Evolutionary conservation across 1,139 yeast genomes (phyloP), one percentile per base, ranked within the genome.

Genomic region (Taiozyma sp.): DNA sequence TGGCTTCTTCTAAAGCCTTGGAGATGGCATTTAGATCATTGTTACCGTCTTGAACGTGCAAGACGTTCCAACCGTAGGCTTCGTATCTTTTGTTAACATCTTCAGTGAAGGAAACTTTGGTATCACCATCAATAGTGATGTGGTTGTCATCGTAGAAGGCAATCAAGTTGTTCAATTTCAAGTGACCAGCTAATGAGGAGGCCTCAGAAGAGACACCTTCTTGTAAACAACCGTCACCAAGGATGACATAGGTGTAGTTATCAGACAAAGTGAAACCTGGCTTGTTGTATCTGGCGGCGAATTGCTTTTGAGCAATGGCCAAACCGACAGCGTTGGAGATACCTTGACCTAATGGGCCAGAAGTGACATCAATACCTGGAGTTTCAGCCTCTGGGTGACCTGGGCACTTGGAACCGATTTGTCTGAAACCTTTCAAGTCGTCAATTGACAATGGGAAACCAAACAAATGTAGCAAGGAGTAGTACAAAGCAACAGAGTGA

Each of bases 311-410:
- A 56, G 97, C 99, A 69, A 93, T 80, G 55, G 99, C 99, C 65
- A 95, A 70, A 76, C 99, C 99, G 65, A 93, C 97, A 51, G 97
- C 98, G 71, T 92, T 92, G 66, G 87, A 80, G 65, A 93, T 81
- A 84, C 99, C 99, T 78, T 93, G 99, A 70, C 99, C 99, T 66
- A 93, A 83, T 56, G 99, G 99, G 72, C 99, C 99, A 57, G 99
- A 92, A 72, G 99, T 92, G 67, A 92, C 96, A 70, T 95, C 99
- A 54, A 91, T 84, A 69, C 98, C 99, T 53, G 96, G 92, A 50
- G 77, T 67, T 55, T 75, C 78, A 59, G 81, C 80, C 76, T 93
- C 98, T 50, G 99, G 99, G 77, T 93, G 99, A 64, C 99, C 99
- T 50, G 99, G 99, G 59, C 96, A 87, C 75, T 84, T 86, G 60